Evolutionary conservation across 768 basidiomycete species (phyloP).

Genomic region (Suillus bovinus): DNA sequence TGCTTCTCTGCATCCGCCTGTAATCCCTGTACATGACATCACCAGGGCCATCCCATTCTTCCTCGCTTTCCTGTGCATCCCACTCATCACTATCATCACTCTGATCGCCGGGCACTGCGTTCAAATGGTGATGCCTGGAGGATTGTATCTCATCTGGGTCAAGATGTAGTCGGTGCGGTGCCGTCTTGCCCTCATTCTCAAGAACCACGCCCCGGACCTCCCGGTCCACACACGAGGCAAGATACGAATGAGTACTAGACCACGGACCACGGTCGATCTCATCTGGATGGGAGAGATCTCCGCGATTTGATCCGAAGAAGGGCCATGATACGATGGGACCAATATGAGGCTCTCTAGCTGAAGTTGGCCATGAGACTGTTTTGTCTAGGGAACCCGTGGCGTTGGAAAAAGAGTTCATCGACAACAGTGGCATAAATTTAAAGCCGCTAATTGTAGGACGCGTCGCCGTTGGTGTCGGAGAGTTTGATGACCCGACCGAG

Average conservation of each 20-base stretch:
- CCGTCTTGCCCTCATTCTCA: slow-evolving; percentile 77
- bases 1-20: slow-evolving; percentile 75
- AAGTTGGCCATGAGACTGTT: slow-evolving; percentile 16
- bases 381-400: neutral
- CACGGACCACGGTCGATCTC: slow-evolving; percentile 85
- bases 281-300: slow-evolving; percentile 63
- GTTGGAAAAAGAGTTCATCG: slow-evolving; percentile 12
- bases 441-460: slow-evolving; percentile 21
- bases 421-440: slow-evolving; percentile 19
- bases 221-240: slow-evolving; percentile 65
- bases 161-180: slow-evolving; percentile 75
- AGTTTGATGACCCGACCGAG: slow-evolving; percentile 23
- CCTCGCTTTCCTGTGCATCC: slow-evolving; percentile 78
- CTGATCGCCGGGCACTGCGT: slow-evolving; percentile 68
- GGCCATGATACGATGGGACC: slow-evolving; percentile 90
- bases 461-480: slow-evolving; percentile 30
- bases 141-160: slow-evolving; percentile 77
- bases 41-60: slow-evolving; percentile 69
- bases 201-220: slow-evolving; percentile 72
- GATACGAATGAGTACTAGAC: slow-evolving; percentile 57
- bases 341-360: slow-evolving; percentile 47
- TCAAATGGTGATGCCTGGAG: slow-evolving; percentile 68
- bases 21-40: slow-evolving; percentile 84
- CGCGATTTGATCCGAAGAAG: slow-evolving; percentile 84
- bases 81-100: slow-evolving; percentile 80